Base-by-base conservation (phyloP, 306 rosid species). In the Rosa chinensis region DNA sequence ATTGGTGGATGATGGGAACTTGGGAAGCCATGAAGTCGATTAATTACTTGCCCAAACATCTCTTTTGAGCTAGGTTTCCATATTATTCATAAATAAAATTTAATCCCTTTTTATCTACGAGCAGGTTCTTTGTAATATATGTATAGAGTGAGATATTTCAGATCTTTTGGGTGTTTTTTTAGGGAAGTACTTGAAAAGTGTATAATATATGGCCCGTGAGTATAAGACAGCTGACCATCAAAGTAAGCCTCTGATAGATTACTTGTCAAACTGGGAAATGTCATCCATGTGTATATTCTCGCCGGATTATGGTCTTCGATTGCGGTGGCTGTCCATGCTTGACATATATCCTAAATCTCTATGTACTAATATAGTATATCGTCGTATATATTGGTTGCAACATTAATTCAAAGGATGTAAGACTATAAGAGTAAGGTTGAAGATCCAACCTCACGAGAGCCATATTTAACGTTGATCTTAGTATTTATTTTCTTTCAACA, bases 61-160 rank as follows among this genome's bases (percentile, higher is more conserved):
- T 63, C n/a, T 13, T 63, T 61, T 11, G 67, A 63, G 69, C 35
- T 58, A 58, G n/a, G 69, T 63, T 63, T 63, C 64, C 64, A 58
- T 58, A 25, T 58, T 58, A 9, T 21, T 58, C 10, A 21, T 21
- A 35, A 21, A 21, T 58, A 10, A n/a, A 6, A n/a, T 21, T 44
- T 8, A 44, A 44, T 8, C 47, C 11, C 2, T 7, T 8, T 21
- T 58, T 58, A 58, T 58, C 64, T 3, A 21, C 64, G 11, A 44
- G 47, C 64, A 21, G 10, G 21, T 10, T 58, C 64, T 21, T 58
- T 9, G 5, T 56, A 21, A 58, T 10, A 58, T 58, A 49, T 49
- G 10, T 21, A 20, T 6, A 58, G 32, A 58, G 64, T 58, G 35
- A 9, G 64, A 58, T 58, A n/a, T n/a, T 10, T n/a, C 16, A 58